Evolutionary conservation across 768 basidiomycete genomes (phyloP), one percentile per base, ranked within the genome.

Genomic region (Lactarius sp.): DNA sequence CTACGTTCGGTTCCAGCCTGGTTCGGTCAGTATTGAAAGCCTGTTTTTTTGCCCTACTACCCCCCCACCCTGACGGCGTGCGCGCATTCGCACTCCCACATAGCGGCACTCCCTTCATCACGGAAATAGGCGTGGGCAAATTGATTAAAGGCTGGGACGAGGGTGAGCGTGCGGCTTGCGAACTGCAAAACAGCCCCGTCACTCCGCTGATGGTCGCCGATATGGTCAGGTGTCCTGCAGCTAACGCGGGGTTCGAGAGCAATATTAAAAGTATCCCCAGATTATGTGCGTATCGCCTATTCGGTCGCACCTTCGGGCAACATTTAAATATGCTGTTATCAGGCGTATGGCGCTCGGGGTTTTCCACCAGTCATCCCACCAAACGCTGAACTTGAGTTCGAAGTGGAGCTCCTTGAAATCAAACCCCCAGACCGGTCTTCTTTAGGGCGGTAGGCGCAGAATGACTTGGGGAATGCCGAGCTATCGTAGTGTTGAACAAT

Each of bases 111-210:
- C 82, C 90, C 2, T 92, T 93, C 72, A 69, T 74, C 67, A 90
- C 88, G 4, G 70, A 82, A 71, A 91, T 92, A 64, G 90, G 92
- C 52, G 78, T 84, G 22, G 88, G 89, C 3, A 85, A 86, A 71
- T 90, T 94, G 50, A 93, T 94, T 76, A 87, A 80, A 71, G 90
- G 90, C 46, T 93, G 91, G 92, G 92, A 94, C 71, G 90, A 92
- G 74, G 91, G 92, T 86, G 65, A 68, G 81, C 74, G 9, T 47
- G 52, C 46, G 8, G 14, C 41, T 47, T 52, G 18, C 18, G 8
- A n/a, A 41, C 16, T 31, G 14, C 16, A 44, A n/a, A 7, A 6
- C 7, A 37, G 41, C n/a, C 22, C 46, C 18, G 44, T 37, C 51
- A 50, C 46, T 37, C n/a, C 56, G 34, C 66, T 67, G 63, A 59